Evolutionary conservation across 768 basidiomycete species (phyloP).

Genomic region (Calocera viscosa): DNA sequence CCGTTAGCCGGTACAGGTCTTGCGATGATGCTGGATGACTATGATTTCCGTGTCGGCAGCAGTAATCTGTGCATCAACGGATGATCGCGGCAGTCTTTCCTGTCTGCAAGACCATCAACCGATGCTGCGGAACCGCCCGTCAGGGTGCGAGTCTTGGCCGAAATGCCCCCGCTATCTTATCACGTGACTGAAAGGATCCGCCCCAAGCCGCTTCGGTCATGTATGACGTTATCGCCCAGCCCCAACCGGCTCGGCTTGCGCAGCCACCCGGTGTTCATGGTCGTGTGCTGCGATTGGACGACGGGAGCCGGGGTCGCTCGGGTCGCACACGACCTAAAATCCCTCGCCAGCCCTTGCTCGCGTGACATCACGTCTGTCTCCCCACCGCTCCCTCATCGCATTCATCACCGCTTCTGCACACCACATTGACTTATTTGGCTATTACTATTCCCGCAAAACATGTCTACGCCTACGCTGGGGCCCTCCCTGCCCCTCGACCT

Average conservation of each 20-base stretch:
- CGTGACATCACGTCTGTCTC: neutral
- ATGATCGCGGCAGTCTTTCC: no score
- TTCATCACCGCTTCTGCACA: neutral
- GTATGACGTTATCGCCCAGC: neutral
- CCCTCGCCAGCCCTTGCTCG: neutral
- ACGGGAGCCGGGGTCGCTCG: neutral
- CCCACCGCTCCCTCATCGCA: neutral
- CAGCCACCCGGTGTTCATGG: neutral
- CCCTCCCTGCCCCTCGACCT: neutral
- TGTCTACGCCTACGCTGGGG: slow-evolving; percentile 1
- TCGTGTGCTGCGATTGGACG: slow-evolving; percentile 4
- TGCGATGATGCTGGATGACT: no score
- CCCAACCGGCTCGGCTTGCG: neutral
- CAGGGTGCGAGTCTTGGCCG: no score
- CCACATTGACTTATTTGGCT: neutral
- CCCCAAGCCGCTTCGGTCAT: neutral
- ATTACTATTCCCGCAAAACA: neutral
- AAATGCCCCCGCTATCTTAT: no score
- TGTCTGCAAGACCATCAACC: no score
- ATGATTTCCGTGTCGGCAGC: no score
- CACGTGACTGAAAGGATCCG: no score
- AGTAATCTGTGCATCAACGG: no score
- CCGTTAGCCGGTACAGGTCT: no score
- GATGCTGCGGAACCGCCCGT: no score
- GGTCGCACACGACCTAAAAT: slow-evolving; percentile 3